phyloP scores from a whole-genome alignment of 768 basidiomycete species.

The Gloeopeniophorella convolvens region DNA sequence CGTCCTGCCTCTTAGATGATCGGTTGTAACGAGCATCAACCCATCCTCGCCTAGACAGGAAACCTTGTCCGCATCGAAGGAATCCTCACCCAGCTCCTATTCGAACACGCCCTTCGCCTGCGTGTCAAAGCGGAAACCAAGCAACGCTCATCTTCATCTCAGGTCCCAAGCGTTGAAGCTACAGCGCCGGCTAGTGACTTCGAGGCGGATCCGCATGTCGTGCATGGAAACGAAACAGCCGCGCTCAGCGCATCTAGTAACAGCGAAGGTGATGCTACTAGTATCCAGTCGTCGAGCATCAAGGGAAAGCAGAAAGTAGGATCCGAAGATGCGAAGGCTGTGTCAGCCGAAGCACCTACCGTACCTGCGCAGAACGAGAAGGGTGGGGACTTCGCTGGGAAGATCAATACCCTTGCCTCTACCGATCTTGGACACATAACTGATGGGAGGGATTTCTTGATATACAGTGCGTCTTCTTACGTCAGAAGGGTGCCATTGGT shows the following conservation, averaged over 20 bases:
- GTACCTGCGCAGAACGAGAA: too few relatives aligned
- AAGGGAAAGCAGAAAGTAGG: background rate
- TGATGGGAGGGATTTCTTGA: constrained; percentile 25
- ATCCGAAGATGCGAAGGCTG: constrained; percentile 1
- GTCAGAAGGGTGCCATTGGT: constrained; percentile 3
- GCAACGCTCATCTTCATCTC: too few relatives aligned
- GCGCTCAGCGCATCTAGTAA: too few relatives aligned
- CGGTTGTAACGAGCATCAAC: too few relatives aligned
- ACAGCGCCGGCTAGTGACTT: constrained; percentile 20
- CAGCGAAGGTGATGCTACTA: too few relatives aligned
- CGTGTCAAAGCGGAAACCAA: constrained; percentile 44
- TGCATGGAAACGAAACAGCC: too few relatives aligned
- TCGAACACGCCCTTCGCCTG: constrained; percentile 49
- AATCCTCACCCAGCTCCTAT: constrained; percentile 48
- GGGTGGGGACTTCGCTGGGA: constrained; percentile 64
- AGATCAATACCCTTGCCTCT: constrained; percentile 71
- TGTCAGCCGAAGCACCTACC: background rate
- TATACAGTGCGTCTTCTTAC: constrained; percentile 7
- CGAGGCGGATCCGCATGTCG: too few relatives aligned
- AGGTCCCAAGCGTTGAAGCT: constrained; percentile 18
- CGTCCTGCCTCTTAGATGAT: too few relatives aligned
- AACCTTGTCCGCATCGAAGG: constrained; percentile 37
- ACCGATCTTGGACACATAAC: constrained; percentile 42
- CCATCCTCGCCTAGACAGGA: too few relatives aligned
- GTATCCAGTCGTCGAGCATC: too few relatives aligned